Evolutionary conservation across 2,329 filamentous ascomycete genomes (phyloP).

Genomic region (Phoma sp.): DNA sequence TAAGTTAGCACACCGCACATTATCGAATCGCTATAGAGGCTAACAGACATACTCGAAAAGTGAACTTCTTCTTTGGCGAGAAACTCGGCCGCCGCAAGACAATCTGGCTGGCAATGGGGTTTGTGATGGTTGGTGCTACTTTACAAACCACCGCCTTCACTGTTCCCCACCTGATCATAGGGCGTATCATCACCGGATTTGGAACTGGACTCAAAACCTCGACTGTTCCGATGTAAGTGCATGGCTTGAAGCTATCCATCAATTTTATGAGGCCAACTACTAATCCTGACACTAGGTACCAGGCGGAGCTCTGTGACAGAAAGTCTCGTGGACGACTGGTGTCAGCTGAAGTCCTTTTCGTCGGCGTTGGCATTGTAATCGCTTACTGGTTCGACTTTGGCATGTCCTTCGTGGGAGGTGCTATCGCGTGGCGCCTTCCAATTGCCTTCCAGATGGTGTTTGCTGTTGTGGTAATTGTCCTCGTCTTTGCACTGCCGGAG

Average conservation of each 20-base stretch:
- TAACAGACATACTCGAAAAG: constrained; percentile 2
- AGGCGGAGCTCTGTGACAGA: constrained; percentile 46
- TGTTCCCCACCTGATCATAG: constrained; percentile 23
- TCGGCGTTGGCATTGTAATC: constrained; percentile 47
- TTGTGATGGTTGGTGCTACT: constrained; percentile 39
- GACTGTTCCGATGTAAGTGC: constrained; percentile 46
- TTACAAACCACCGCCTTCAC: constrained; percentile 44
- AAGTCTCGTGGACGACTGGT: constrained; percentile 41
- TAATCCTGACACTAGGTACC: too few species aligned
- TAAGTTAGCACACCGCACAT: too few species aligned
- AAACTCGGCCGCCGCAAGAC: neutral
- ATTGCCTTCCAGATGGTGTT: constrained; percentile 60
- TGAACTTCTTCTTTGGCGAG: constrained; percentile 1
- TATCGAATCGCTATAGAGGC: too few species aligned
- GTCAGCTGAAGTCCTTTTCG: constrained; percentile 51
- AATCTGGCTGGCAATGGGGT: constrained; percentile 16
- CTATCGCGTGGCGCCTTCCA: constrained; percentile 53
- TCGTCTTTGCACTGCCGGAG: constrained; percentile 56
- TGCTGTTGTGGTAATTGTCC: constrained; percentile 46
- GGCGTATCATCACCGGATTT: constrained; percentile 19
- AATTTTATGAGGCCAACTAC: too few species aligned
- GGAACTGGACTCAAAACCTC: constrained; percentile 36
- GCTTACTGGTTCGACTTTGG: constrained; percentile 48
- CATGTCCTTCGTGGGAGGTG: neutral
- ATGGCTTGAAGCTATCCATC: too few species aligned